Conservation (phyloP, 768 basidiomycete species). For the Termitomyces sp. region DNA sequence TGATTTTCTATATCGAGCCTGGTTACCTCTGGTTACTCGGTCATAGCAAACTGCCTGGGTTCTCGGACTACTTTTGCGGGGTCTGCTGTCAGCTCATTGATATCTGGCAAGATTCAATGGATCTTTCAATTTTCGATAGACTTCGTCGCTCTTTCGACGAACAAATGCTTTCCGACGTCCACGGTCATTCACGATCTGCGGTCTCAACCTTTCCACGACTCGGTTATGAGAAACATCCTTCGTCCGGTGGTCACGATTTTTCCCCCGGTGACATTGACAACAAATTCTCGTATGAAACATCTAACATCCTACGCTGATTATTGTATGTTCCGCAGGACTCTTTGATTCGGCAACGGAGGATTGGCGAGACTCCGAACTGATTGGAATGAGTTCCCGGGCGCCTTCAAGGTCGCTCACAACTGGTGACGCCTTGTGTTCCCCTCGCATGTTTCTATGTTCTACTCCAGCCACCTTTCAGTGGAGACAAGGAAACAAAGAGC, state of each 20-base stretch:
- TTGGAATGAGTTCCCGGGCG: conserved; percentile 1
- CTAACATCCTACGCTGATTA: conserved; percentile 1
- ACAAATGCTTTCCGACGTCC: conserved; percentile 4
- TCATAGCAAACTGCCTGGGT: not conserved
- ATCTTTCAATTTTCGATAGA: not conserved
- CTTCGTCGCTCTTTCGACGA: not conserved
- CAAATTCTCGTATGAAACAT: conserved; percentile 3
- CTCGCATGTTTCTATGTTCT: not conserved
- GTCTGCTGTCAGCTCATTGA: not conserved
- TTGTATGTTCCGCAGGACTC: not conserved
- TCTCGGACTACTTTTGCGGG: conserved; percentile 2
- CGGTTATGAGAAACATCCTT: not conserved
- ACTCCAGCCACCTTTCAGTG: not conserved
- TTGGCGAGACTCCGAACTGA: conserved; percentile 1
- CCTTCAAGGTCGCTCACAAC: not conserved
- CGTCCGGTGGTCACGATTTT: not conserved
- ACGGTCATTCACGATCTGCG: conserved; percentile 4
- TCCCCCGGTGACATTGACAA: not conserved
- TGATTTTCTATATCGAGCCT: conserved; percentile 1
- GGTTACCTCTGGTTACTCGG: not conserved
- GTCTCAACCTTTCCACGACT: conserved; percentile 2
- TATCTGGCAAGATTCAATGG: not conserved
- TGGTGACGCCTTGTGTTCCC: not conserved
- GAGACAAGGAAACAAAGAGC: not conserved
- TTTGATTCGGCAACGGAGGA: not conserved